Conservation (phyloP, 139 green algal species). For the Picochlorum sp. region DNA sequence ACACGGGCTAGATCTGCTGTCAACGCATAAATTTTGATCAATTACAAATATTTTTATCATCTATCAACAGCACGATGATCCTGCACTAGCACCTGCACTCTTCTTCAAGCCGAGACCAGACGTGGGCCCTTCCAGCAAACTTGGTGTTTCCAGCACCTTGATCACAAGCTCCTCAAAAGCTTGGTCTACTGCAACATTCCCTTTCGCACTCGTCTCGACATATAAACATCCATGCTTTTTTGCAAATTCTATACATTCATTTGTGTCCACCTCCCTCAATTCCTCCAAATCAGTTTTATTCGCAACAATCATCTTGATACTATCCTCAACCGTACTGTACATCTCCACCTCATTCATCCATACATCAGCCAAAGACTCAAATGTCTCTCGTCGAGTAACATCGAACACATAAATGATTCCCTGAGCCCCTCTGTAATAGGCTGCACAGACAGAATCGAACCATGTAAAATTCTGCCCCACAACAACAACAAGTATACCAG, state of each 20-base stretch:
- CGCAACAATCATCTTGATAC: slow-evolving; percentile 91
- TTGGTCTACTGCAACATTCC: slow-evolving; percentile 63
- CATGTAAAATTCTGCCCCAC: not conserved
- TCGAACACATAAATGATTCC: slow-evolving; percentile 87
- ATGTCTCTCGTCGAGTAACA: slow-evolving; percentile 81
- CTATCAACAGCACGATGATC: slow-evolving; percentile 12
- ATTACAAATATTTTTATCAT: not conserved
- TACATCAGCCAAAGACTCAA: slow-evolving; percentile 71
- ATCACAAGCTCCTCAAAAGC: slow-evolving; percentile 86
- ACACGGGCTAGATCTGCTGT: no score
- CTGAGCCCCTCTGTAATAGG: slow-evolving; percentile 90
- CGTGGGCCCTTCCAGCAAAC: slow-evolving; percentile 19
- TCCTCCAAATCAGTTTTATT: slow-evolving; percentile 86
- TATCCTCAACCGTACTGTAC: slow-evolving; percentile 81
- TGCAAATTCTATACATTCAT: slow-evolving; percentile 74
- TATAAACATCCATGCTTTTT: slow-evolving; percentile 76
- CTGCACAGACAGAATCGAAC: slow-evolving; percentile 7
- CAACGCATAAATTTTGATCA: not conserved
- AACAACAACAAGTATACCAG: not conserved
- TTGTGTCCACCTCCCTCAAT: slow-evolving; percentile 59
- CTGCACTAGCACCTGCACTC: slow-evolving; percentile 7
- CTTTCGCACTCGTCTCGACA: slow-evolving; percentile 86
- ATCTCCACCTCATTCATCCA: slow-evolving; percentile 94
- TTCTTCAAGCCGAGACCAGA: slow-evolving; percentile 24
- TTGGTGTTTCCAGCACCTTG: slow-evolving; percentile 40